phyloP scores from a whole-genome alignment of 352 stramenopile genomes.

The Phytophthora uliginosa region DNA sequence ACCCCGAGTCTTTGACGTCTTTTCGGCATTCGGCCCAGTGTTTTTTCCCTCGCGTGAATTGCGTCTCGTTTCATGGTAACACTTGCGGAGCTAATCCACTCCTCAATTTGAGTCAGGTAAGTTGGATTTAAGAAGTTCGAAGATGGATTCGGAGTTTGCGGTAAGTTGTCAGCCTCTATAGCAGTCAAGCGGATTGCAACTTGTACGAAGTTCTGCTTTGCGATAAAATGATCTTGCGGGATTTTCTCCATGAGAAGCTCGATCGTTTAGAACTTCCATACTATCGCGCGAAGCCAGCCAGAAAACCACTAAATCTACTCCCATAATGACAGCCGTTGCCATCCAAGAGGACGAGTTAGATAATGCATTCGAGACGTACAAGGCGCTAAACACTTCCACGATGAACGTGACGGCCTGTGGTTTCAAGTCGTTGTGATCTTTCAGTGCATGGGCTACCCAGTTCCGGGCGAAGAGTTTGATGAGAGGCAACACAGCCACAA shows the following conservation, averaged over 20 bases:
- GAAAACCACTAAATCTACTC: not conserved
- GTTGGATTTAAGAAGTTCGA: not conserved
- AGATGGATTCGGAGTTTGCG: not conserved
- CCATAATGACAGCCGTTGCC: constrained; percentile 2
- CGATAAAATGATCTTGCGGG: not conserved
- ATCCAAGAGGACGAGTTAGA: not conserved
- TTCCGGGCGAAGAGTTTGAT: constrained; percentile 2
- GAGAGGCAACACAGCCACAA: not conserved
- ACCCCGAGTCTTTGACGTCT: not conserved
- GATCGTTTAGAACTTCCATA: constrained; percentile 8
- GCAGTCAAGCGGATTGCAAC: constrained; percentile 4
- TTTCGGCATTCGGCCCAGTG: not conserved
- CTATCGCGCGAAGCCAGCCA: constrained; percentile 8
- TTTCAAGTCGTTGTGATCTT: constrained; percentile 1
- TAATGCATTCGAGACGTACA: constrained; percentile 4
- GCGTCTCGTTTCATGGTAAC: not conserved
- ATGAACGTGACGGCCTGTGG: constrained; percentile 11
- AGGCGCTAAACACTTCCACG: constrained; percentile 15
- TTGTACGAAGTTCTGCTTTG: constrained; percentile 13
- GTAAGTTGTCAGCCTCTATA: not conserved
- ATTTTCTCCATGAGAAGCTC: constrained; percentile 25
- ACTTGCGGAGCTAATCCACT: constrained; percentile 2
- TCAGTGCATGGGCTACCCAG: not conserved
- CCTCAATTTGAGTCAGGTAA: not conserved
- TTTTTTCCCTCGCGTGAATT: not conserved